phyloP scores from a whole-genome alignment of 2,329 filamentous ascomycete genomes.

The Penicillium digitatum region DNA sequence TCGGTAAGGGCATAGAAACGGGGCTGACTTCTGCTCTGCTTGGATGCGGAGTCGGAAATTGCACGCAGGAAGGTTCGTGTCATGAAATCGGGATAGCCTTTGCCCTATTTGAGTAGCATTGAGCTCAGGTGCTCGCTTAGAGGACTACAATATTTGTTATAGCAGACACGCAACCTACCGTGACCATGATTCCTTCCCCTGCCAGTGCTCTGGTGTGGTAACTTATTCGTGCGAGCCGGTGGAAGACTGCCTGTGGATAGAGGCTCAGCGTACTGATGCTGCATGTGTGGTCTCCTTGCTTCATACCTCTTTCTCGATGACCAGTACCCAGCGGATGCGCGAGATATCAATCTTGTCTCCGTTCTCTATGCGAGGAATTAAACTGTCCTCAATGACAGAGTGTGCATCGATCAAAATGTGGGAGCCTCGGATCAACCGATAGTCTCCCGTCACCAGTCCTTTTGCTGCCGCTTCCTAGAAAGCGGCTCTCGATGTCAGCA shows the following conservation, averaged over 20 bases:
- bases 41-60: constrained; percentile 36
- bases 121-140: background rate
- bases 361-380: constrained; percentile 50
- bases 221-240: constrained; percentile 49
- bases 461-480: constrained; percentile 43
- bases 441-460: constrained; percentile 41
- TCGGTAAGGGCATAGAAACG: constrained; percentile 56
- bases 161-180: constrained; percentile 40
- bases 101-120: constrained; percentile 44
- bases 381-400: constrained; percentile 41
- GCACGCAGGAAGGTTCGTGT: constrained; percentile 53
- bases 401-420: constrained; percentile 39
- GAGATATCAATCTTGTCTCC: constrained; percentile 46
- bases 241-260: constrained; percentile 55
- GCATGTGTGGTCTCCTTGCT: background rate
- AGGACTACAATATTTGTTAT: no score
- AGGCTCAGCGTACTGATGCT: background rate
- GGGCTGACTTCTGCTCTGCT: constrained; percentile 23
- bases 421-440: constrained; percentile 24
- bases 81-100: constrained; percentile 61
- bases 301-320: constrained; percentile 62
- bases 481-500: background rate
- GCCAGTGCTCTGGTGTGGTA: constrained; percentile 44
- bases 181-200: constrained; percentile 53
- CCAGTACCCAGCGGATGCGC: constrained; percentile 54